These are phyloP conservation scores for Arthroderma sp. DNA, from an alignment of 2,329 filamentous ascomycete genomes.

Conservation along the genomic window DNA sequence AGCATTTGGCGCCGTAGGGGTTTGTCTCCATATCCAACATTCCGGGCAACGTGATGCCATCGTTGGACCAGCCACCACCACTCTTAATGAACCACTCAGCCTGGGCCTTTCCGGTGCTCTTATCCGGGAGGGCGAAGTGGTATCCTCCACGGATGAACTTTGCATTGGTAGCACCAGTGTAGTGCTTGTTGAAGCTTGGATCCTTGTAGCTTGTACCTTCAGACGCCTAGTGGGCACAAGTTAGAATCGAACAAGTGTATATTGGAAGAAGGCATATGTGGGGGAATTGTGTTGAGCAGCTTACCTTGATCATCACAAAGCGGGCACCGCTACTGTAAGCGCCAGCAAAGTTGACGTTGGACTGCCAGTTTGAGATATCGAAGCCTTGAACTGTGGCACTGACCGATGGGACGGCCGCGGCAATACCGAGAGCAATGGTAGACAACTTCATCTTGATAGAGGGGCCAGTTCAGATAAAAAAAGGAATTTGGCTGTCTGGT, in stretches of 20 bases:
- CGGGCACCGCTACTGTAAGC: slow-evolving; percentile 30
- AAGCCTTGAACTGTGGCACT: slow-evolving; percentile 19
- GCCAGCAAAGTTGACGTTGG: slow-evolving; percentile 25
- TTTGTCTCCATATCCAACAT: slow-evolving; percentile 44
- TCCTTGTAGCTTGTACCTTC: slow-evolving; percentile 38
- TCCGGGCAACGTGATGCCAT: slow-evolving; percentile 43
- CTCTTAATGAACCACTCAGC: slow-evolving; percentile 40
- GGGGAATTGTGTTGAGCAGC: not conserved
- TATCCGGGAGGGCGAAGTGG: slow-evolving; percentile 41
- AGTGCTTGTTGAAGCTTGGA: slow-evolving; percentile 37
- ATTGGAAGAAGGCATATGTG: not conserved
- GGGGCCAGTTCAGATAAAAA: not conserved
- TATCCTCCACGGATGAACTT: slow-evolving; percentile 44
- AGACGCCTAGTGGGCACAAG: slow-evolving; percentile 30
- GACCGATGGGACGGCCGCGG: slow-evolving; percentile 3
- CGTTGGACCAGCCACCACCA: slow-evolving; percentile 42
- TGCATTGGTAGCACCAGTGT: slow-evolving; percentile 37
- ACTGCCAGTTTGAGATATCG: slow-evolving; percentile 32
- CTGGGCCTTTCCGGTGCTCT: slow-evolving; percentile 34
- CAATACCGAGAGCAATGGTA: not conserved
- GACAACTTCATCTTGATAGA: slow-evolving; percentile 5
- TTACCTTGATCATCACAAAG: slow-evolving; percentile 36
- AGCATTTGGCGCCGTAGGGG: slow-evolving; percentile 30
- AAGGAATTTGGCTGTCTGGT: too few relatives aligned
- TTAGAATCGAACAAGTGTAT: not conserved